Evolutionary conservation across 1,284 basidiomycete species (phyloP).

Genomic region (Pholiota adiposa): DNA sequence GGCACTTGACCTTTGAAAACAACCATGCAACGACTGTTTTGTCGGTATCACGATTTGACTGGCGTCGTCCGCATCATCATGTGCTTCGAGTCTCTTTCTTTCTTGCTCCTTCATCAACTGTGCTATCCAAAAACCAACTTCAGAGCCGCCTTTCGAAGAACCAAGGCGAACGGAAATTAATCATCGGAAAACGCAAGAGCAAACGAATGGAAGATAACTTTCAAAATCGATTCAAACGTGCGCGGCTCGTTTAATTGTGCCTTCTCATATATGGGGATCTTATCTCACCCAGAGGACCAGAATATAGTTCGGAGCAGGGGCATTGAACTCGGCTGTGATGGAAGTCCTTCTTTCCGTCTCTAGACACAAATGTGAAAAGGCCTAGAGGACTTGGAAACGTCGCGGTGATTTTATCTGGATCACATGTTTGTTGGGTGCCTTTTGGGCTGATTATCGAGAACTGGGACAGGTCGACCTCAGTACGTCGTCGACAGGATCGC

Average conservation of each 20-base stretch:
- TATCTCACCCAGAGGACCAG: not conserved
- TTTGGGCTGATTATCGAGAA: not conserved
- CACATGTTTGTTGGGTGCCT: not conserved
- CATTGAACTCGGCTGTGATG: slow-evolving; percentile 1
- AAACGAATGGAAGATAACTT: not conserved
- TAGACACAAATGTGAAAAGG: not conserved
- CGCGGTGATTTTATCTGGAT: not conserved
- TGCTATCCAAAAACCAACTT: not conserved
- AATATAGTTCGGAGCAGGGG: not conserved
- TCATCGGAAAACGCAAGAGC: not conserved
- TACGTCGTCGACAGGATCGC: no score
- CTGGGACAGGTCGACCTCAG: not conserved
- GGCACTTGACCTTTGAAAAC: not conserved
- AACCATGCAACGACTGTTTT: not conserved
- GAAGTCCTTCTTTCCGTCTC: slow-evolving; percentile 3
- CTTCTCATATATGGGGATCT: not conserved
- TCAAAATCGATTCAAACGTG: not conserved
- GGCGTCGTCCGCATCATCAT: not conserved
- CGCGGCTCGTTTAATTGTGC: not conserved
- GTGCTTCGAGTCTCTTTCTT: not conserved
- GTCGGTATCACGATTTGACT: not conserved
- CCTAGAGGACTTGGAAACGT: not conserved
- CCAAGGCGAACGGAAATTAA: not conserved
- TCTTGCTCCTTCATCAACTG: not conserved
- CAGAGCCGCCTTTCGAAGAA: not conserved